Evolutionary conservation across 1,284 basidiomycete species (phyloP).

Genomic region (Cryptococcus wingfieldii): DNA sequence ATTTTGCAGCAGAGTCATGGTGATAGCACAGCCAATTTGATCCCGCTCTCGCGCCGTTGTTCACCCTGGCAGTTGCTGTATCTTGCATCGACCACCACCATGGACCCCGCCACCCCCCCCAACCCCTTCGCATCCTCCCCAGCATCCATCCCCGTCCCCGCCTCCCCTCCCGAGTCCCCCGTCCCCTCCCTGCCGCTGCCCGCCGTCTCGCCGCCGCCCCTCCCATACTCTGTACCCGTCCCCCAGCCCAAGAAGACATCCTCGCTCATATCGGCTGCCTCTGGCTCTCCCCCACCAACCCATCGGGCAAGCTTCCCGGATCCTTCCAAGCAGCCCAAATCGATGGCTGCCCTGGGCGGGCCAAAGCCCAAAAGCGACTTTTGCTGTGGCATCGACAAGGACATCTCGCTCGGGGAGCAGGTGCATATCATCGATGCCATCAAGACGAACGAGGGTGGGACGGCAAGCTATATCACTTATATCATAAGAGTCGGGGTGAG

Average conservation of each 20-base stretch:
- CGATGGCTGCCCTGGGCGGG: constrained; percentile 30
- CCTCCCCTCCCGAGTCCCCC: background rate
- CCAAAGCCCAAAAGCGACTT: constrained; percentile 42
- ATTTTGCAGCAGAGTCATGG: no score
- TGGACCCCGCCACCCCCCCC: constrained; percentile 13
- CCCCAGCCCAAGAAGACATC: constrained; percentile 17
- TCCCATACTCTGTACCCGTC: background rate
- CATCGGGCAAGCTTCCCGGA: constrained; percentile 46
- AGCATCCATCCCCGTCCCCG: constrained; percentile 4
- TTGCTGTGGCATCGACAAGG: constrained; percentile 46
- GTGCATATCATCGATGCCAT: constrained; percentile 77
- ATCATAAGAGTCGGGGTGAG: constrained; percentile 85
- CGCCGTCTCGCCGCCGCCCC: constrained; percentile 3
- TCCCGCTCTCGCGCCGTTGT: no score
- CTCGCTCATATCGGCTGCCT: constrained; percentile 34
- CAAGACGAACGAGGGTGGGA: constrained; percentile 84
- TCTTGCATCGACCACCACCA: background rate
- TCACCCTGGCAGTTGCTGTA: no score
- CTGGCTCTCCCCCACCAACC: constrained; percentile 44
- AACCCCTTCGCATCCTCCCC: constrained; percentile 21
- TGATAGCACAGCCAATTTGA: no score
- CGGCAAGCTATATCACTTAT: constrained; percentile 89
- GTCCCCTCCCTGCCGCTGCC: constrained; percentile 9
- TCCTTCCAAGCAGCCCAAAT: constrained; percentile 38
- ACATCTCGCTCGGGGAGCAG: constrained; percentile 42